Base-by-base conservation (phyloP, 1,284 basidiomycete species). In the Ustanciosporium gigantosporum region DNA sequence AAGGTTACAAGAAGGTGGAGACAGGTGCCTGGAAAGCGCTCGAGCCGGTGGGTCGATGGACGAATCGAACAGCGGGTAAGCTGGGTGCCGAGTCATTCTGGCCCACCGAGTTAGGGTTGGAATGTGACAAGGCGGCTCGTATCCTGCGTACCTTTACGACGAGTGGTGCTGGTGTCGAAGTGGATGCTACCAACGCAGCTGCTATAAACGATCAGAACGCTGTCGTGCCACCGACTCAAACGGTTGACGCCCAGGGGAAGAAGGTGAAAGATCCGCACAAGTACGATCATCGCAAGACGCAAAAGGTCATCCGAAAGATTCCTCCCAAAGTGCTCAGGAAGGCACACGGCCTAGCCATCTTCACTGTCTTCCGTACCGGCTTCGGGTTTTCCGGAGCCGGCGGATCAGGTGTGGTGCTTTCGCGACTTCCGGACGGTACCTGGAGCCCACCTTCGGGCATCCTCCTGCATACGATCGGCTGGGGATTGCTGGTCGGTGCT, bases 371-470 rank as follows among this genome's bases (percentile, higher is more conserved):
- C 46, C 38, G 70, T 3, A 74, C 70, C 5, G 76, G 76, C 2
- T 62, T 73, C 7, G 52, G 68, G 22, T 44, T 68, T 13, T 68
- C 67, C 37, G 56, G 59, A 8, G 57, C 74, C 0, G 52, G 60
- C 1, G 78, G 78, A 2, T 73, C 69, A 3, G 78, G 78, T 8
- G 65, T 79, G 0, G 73, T 79, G 5, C 17, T 79, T 5, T 66
- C 72, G 13, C 52, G 70, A 20, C 57, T 77, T 5, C 65, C 61
- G 1, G 74, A 78, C 20, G 76, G 78, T 0, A 44, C 47, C 16
- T 79, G 78, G 78, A 66, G 70, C 4, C 37, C 68, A 1, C 78
- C 78, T 3, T 72, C 70, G 1, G 76, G 73, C 16, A 47, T 79
- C 7, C 40, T 78, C 0, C 50, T 79, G 13, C 74, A 79, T 25